phyloP scores from a whole-genome alignment of 1,284 basidiomycete genomes.

The Retiboletus flavoniger region DNA sequence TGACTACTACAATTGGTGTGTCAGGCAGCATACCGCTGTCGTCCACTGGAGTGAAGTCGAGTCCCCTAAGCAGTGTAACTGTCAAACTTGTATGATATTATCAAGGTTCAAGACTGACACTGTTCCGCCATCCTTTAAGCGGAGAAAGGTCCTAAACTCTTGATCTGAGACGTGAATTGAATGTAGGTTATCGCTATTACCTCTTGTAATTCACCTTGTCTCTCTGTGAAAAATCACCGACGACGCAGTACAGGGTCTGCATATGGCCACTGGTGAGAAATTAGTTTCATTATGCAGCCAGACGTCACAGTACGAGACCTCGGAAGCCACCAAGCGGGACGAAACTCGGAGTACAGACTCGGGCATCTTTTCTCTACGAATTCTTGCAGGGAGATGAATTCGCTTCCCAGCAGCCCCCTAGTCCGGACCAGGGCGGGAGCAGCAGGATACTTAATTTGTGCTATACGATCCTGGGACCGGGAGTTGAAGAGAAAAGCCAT shows the following conservation, averaged over 20 bases:
- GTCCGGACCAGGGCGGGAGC: constrained; percentile 41
- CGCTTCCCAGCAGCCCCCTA: constrained; percentile 26
- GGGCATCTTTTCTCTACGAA: constrained; percentile 59
- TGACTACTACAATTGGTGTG: constrained; percentile 79
- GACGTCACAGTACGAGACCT: constrained; percentile 42
- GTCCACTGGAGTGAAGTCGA: constrained; percentile 70
- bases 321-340: constrained; percentile 68
- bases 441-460: constrained; percentile 36
- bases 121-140: constrained; percentile 68
- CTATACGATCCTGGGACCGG: constrained; percentile 20
- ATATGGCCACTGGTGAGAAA: constrained; percentile 57
- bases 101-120: constrained; percentile 44
- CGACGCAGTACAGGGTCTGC: constrained; percentile 68
- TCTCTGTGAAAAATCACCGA: constrained; percentile 71
- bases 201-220: constrained; percentile 69
- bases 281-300: constrained; percentile 9
- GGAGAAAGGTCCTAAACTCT: constrained; percentile 50
- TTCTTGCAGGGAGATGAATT: constrained; percentile 44
- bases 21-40: constrained; percentile 53
- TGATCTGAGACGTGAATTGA: constrained; percentile 5
- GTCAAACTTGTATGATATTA: background rate
- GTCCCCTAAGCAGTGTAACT: constrained; percentile 45
- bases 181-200: constrained; percentile 33
- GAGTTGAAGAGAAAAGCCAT: constrained; percentile 36
- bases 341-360: constrained; percentile 53